Base-by-base conservation (phyloP, 495 filamentous ascomycete genomes). In the Daldinia caldariorum region DNA sequence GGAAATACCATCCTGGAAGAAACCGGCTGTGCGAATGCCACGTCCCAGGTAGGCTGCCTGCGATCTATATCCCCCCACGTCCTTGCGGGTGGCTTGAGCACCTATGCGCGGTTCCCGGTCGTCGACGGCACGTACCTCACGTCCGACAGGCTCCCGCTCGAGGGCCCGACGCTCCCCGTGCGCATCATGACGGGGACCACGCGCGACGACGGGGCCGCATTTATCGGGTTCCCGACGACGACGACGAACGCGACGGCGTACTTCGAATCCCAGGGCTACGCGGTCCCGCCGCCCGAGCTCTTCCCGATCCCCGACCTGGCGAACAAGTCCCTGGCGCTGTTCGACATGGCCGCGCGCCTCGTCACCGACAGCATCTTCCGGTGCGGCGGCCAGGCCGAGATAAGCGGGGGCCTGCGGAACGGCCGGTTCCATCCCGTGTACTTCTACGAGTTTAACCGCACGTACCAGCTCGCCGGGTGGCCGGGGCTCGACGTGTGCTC, bases 171-270 rank as follows among this genome's bases (percentile, higher is more conserved):
- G 5, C 75, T 79, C 8, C 72, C 71, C 31, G 53, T 80, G 34
- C 63, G 71, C 29, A 70, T 85, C 3, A 76, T 86, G 76, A 82
- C 83, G 75, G 84, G 84, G 38, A 77, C 76, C 26, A 84, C 80
- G 58, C 78, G 75, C 58, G 82, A 86, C 74, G 85, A 87, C 67
- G 84, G 83, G 45, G 81, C 74, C 0, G 76, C 84, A 20, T 81
- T 85, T 59, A 81, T 83, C 61, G 73, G 58, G 59, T 86, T 71
- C 16, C 43, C 43, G 4, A 47, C 16, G 16, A 47, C 16, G 16
- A 47, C 16, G 6, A 47, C 43, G 6, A 47, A 47, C 43, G n/a
- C 16, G 16, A 47, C 43, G 4, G 43, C 16, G 16, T 47, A 47
- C 18, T 8, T 47, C 1, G 14, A 2, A 22, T 47, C 43, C 7